Evolutionary conservation across 805 yeast genomes (phyloP), one percentile per base, ranked within the genome.

Genomic region (Sporopachydermia lactativora): DNA sequence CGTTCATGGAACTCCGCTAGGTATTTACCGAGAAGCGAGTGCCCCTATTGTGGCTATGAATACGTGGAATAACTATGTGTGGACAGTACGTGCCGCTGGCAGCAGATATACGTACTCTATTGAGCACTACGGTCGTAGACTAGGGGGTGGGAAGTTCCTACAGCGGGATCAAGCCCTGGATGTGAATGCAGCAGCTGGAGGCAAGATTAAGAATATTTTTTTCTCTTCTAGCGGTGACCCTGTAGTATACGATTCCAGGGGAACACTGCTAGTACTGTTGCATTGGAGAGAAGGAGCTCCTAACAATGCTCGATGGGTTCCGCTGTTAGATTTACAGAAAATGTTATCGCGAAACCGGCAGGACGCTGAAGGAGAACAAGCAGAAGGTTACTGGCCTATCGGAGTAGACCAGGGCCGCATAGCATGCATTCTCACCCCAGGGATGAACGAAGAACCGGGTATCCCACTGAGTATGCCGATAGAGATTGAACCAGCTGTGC

Each of bases 191-290:
- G 61, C 45, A 17, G 40, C 54, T 39, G 45, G 57, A 47, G 39
- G 57, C 62, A 16, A 36, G 46, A 57, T 81, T 47, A 74, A 72
- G 46, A 79, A 88, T 2, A 55, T 83, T n/a, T 86, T 92, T 52
- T 92, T 89, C 64, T 80, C 84, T 36, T 77, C 78, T 37, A 78
- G 73, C 51, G 95, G 95, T 15, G 96, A 89, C 56, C 98, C 98
- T 1, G 81, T 92, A 47, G 56, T 88, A 4, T 81, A 78, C 42
- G 95, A 94, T n/a, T 64, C 68, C 19, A 86, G 79, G 47, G 85
- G 85, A 45, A 70, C 77, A 6, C 64, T 92, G 34, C 57, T 81
- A 19, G 73, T 84, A 0, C 62, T 92, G 15, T 66, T 77, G 17
- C 73, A 77, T 47, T 89, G 96, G 95, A 68, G 96, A 49, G 73